phyloP scores from a whole-genome alignment of 805 yeast genomes.

The Candida endomychidarum region DNA sequence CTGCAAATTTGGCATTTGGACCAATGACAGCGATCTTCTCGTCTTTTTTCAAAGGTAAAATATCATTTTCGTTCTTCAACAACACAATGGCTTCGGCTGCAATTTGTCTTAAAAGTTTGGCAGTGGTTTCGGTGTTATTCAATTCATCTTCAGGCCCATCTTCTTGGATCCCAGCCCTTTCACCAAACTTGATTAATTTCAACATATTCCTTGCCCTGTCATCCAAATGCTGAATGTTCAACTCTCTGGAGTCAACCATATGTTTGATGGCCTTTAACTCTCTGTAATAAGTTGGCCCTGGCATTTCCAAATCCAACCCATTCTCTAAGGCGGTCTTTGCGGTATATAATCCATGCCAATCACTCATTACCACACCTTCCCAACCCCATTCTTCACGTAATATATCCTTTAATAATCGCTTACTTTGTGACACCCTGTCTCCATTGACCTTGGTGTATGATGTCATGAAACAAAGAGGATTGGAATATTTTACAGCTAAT shows the following conservation, averaged over 20 bases:
- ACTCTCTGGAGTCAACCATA: conserved; percentile 26
- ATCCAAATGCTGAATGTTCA: conserved; percentile 25
- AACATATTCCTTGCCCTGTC: conserved; percentile 28
- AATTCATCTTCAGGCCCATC: conserved; percentile 21
- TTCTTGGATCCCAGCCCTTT: conserved; percentile 21
- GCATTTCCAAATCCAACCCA: conserved; percentile 38
- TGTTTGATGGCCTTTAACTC: conserved; percentile 18
- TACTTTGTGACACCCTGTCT: conserved; percentile 27
- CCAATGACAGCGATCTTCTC: conserved; percentile 33
- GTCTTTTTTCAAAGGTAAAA: conserved; percentile 31
- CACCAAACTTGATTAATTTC: conserved; percentile 25
- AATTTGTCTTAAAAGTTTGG: conserved; percentile 20
- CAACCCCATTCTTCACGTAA: conserved; percentile 32
- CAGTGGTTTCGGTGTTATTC: conserved; percentile 27
- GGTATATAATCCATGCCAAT: conserved; percentile 34
- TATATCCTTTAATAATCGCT: conserved; percentile 22
- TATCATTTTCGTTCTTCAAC: conserved; percentile 25
- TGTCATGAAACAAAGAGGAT: conserved; percentile 32
- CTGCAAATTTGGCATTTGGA: conserved; percentile 29
- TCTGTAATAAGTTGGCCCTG: conserved; percentile 31
- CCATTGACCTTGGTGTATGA: conserved; percentile 34
- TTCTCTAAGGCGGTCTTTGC: conserved; percentile 25
- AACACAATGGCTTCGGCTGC: conserved; percentile 30
- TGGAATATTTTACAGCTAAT: conserved; percentile 29
- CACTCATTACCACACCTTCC: conserved; percentile 35